Percentiles rank a stretch among this genome's conserved stretches.
phyloP scores from a whole-genome alignment of 371 early-diverging fungal genomes.

The Mortierella sp. region DNA sequence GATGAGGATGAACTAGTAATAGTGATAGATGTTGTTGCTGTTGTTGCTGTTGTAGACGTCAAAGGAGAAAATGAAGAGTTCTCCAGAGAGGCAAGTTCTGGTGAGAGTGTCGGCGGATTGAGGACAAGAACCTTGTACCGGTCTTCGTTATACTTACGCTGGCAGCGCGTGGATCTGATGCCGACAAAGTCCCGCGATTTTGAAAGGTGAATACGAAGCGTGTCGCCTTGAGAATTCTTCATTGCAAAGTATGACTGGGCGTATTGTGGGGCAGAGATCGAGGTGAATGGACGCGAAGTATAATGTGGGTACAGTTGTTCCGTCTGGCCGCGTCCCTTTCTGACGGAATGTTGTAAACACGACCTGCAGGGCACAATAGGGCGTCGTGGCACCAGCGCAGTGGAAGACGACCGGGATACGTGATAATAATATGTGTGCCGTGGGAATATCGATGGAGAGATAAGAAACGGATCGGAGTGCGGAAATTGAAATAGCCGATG shows the following conservation, averaged over 20 bases:
- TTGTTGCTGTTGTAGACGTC: background rate
- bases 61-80: background rate
- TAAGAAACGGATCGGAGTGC: background rate
- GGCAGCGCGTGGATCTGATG: conserved; percentile 53
- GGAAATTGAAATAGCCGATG: background rate
- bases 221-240: conserved; percentile 43
- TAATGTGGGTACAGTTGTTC: background rate
- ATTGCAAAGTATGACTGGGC: conserved; percentile 44
- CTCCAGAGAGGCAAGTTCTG: background rate
- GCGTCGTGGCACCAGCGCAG: too few species aligned
- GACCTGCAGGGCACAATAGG: too few species aligned
- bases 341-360: background rate
- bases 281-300: conserved; percentile 10
- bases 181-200: conserved; percentile 51
- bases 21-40: background rate
- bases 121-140: conserved; percentile 51
- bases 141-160: conserved; percentile 48
- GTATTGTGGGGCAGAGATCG: conserved; percentile 5
- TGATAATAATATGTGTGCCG: background rate
- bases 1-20: too few species aligned
- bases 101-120: conserved; percentile 24
- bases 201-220: conserved; percentile 28
- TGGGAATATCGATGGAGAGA: conserved; percentile 15
- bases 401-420: background rate
- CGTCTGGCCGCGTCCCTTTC: background rate